phyloP scores from a whole-genome alignment of 176 grass and related monocot genomes.

The Phragmites australis region DNA sequence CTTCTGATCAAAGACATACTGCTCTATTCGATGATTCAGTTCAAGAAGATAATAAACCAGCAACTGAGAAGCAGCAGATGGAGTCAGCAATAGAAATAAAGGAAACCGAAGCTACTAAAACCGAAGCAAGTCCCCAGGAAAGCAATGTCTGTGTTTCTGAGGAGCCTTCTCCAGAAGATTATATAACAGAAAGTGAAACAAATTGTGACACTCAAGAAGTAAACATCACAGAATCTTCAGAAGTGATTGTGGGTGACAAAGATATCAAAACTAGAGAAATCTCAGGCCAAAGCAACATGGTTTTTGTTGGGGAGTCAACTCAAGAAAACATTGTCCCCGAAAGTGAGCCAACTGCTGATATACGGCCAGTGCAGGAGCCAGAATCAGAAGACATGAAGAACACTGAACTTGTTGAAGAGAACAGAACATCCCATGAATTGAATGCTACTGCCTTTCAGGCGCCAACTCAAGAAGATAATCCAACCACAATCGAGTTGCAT shows the following conservation, averaged over 20 bases:
- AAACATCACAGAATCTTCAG: neutral
- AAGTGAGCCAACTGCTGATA: slow-evolving; percentile 31
- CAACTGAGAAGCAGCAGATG: neutral
- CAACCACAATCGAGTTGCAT: neutral
- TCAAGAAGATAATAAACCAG: slow-evolving; percentile 20
- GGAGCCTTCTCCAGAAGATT: slow-evolving; percentile 27
- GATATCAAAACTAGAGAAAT: slow-evolving; percentile 7
- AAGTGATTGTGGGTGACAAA: slow-evolving; percentile 18
- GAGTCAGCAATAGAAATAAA: slow-evolving; percentile 20
- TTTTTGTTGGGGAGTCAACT: neutral
- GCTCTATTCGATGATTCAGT: slow-evolving; percentile 1
- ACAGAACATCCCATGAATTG: slow-evolving; percentile 18
- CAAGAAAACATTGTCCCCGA: slow-evolving; percentile 3
- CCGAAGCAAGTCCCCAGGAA: slow-evolving; percentile 20
- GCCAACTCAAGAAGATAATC: slow-evolving; percentile 30
- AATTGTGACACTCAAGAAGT: slow-evolving; percentile 13
- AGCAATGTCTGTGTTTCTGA: slow-evolving; percentile 26
- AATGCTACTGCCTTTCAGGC: neutral
- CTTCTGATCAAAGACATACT: neutral
- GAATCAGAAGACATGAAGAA: slow-evolving; percentile 24
- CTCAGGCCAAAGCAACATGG: neutral
- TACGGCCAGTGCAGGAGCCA: slow-evolving; percentile 17
- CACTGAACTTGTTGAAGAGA: neutral
- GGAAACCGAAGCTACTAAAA: slow-evolving; percentile 22
- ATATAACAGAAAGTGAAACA: slow-evolving; percentile 36